Conservation (phyloP, 768 basidiomycete species). For the Kondoa malvinella region DNA sequence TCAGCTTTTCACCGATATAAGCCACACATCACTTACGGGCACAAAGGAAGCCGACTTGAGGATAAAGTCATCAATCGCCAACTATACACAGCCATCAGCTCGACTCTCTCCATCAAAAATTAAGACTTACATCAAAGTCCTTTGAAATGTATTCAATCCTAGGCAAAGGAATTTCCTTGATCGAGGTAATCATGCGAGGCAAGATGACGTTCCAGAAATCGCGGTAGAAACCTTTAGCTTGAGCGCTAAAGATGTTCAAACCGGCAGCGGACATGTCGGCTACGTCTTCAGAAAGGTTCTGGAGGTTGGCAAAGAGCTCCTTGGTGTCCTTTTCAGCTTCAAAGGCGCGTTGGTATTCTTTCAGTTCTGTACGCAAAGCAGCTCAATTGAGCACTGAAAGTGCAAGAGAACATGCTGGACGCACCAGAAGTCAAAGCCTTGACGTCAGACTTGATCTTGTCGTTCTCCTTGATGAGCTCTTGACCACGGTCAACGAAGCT, state of each 20-base stretch:
- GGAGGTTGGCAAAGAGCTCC: not conserved
- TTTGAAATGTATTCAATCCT: conserved; percentile 30
- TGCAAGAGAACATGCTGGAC: not conserved
- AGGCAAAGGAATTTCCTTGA: conserved; percentile 35
- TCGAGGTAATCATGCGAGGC: conserved; percentile 30
- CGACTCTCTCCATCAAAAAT: not conserved
- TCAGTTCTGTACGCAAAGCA: not conserved
- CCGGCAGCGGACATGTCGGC: conserved; percentile 30
- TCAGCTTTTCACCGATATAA: not conserved
- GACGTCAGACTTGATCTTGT: conserved; percentile 4
- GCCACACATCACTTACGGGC: not conserved
- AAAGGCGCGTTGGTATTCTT: not conserved
- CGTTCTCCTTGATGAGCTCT: conserved; percentile 30
- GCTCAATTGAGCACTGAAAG: not conserved
- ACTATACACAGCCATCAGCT: not conserved
- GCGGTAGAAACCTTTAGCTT: conserved; percentile 31
- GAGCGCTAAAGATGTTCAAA: conserved; percentile 27
- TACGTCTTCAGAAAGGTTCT: conserved; percentile 27
- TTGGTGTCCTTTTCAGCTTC: not conserved
- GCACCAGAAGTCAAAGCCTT: not conserved
- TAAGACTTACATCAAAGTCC: not conserved
- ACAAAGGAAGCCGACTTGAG: conserved; percentile 5
- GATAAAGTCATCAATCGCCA: conserved; percentile 5
- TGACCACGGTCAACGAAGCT: conserved; percentile 33
- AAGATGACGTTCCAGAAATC: conserved; percentile 32